phyloP scores from a whole-genome alignment of 176 grass and related monocot genomes.

The Zea mays region Zm-B73-REFERENCE-NAM-5.0 NC_050101.1:177014501-177015000 shows the following conservation, averaged over 20 bases:
- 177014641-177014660: conserved; percentile 59
- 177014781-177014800: neutral
- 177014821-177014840: neutral
- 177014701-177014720: conserved; percentile 40
- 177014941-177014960: neutral
- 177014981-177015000: conserved; percentile 20
- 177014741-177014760: conserved; percentile 41
- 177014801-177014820: neutral
- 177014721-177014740: conserved; percentile 41
- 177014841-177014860: neutral
- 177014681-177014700: conserved; percentile 18
- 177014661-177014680: conserved; percentile 22
- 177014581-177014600: conserved; percentile 30
- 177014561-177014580: conserved; percentile 38
- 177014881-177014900: neutral
- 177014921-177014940: neutral
- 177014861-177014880: neutral
- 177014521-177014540: conserved; percentile 24
- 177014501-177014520: conserved; percentile 24
- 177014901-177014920: neutral
- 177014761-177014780: conserved; percentile 22
- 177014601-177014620: neutral
- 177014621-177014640: conserved; percentile 33
- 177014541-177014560: conserved; percentile 6
- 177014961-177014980: neutral